A percentile compares a stretch with the other conserved stretches of the same genome.
These are phyloP conservation scores for Eremothecium cymbalariae DNA, from an alignment of 1,139 yeast genomes.

Conservation along the genomic window DNA sequence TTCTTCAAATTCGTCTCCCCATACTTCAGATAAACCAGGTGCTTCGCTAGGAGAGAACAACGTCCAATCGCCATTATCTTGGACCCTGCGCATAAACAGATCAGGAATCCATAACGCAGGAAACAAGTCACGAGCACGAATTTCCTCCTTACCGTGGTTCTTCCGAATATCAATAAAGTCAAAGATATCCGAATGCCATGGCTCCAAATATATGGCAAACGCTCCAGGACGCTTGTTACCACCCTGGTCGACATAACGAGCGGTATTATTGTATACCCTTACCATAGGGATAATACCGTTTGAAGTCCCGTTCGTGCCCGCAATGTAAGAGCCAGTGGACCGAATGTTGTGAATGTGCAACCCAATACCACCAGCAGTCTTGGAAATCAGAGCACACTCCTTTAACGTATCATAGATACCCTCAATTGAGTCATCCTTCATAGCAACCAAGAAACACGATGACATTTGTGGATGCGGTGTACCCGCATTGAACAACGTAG, in stretches of 20 bases:
- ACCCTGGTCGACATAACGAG: conserved; percentile 89
- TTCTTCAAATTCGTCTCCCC: conserved; percentile 71
- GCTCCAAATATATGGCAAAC: conserved; percentile 79
- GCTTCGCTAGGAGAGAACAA: conserved; percentile 84
- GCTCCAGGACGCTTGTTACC: conserved; percentile 95
- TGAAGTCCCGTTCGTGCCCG: conserved; percentile 85
- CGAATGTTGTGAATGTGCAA: conserved; percentile 77
- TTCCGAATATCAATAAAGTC: conserved; percentile 79
- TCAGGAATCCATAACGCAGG: conserved; percentile 92
- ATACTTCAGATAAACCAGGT: conserved; percentile 70
- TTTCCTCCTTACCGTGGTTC: conserved; percentile 87
- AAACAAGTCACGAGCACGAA: conserved; percentile 82
- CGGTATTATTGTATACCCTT: conserved; percentile 83
- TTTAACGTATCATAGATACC: conserved; percentile 83
- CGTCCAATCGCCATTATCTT: conserved; percentile 71
- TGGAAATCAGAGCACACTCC: conserved; percentile 79
- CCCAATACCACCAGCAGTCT: conserved; percentile 90
- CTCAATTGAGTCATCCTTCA: conserved; percentile 85
- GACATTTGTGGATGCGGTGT: conserved; percentile 83
- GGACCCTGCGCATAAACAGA: conserved; percentile 82
- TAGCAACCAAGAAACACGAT: conserved; percentile 80
- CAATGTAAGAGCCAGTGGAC: conserved; percentile 77
- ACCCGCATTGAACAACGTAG: conserved; percentile 85
- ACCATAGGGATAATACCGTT: conserved; percentile 87
- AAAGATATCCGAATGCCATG: conserved; percentile 85